A percentile compares a stretch with the other conserved stretches of the same genome.
These are phyloP conservation scores for Gastrolobium bilobum DNA, from an alignment of 306 rosid genomes.

Conservation along the genomic window DNA sequence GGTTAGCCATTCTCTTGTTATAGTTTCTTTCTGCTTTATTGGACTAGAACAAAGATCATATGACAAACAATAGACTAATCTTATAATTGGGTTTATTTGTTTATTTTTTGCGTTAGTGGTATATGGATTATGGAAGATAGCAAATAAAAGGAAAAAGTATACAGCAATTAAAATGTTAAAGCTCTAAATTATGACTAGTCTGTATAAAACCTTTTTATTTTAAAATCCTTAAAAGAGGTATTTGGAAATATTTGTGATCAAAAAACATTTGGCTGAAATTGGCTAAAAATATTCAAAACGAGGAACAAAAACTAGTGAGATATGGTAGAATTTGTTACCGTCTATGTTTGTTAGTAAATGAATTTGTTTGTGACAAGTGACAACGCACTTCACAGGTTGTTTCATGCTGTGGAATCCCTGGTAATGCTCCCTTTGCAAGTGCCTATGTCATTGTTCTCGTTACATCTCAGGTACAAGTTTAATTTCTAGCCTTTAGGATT, in stretches of 20 bases:
- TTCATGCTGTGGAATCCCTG: slow-evolving; percentile 60
- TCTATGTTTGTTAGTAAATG: slow-evolving; percentile 33
- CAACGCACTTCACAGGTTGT: slow-evolving; percentile 66
- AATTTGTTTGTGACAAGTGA: slow-evolving; percentile 28
- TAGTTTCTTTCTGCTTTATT: slow-evolving; percentile 35
- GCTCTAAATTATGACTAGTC: background rate
- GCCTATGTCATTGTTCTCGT: slow-evolving; percentile 81
- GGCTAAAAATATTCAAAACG: slow-evolving; percentile 36
- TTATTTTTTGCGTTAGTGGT: background rate
- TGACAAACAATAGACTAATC: slow-evolving; percentile 35
- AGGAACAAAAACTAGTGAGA: slow-evolving; percentile 32
- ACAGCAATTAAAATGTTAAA: background rate
- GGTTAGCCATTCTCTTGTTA: slow-evolving; percentile 50
- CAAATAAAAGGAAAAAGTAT: background rate
- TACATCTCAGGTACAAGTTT: slow-evolving; percentile 76
- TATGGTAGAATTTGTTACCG: slow-evolving; percentile 27
- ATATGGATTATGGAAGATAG: slow-evolving; percentile 41
- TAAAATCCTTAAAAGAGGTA: slow-evolving; percentile 2
- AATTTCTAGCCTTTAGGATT: slow-evolving; percentile 20
- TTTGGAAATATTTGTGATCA: slow-evolving; percentile 27
- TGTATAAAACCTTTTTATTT: background rate
- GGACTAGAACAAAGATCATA: slow-evolving; percentile 13
- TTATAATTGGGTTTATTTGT: slow-evolving; percentile 36
- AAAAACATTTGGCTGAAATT: slow-evolving; percentile 28
- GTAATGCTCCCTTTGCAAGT: slow-evolving; percentile 73